These are phyloP conservation scores for Citrus maxima DNA, from an alignment of 345 rosid species.

Conservation along the genomic window DNA sequence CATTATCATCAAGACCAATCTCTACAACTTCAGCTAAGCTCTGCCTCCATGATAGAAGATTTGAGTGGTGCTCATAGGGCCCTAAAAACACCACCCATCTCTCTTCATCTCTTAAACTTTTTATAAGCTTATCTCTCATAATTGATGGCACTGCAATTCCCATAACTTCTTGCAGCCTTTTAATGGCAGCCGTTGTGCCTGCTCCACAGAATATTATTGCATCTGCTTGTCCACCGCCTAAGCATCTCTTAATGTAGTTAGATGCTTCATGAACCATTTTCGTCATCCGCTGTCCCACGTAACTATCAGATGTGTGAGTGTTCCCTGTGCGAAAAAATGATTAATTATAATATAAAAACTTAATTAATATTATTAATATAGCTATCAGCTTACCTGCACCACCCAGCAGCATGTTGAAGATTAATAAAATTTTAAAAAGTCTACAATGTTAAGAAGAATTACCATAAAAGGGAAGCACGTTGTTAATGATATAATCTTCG, in stretches of 20 bases:
- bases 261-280: slow-evolving; percentile 46
- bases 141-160: slow-evolving; percentile 47
- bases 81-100: slow-evolving; percentile 61
- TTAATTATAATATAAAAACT: no score
- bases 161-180: slow-evolving; percentile 60
- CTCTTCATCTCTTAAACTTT: slow-evolving; percentile 29
- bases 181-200: slow-evolving; percentile 52
- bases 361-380: no score
- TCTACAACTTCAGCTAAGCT: slow-evolving; percentile 57
- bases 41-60: slow-evolving; percentile 62
- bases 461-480: slow-evolving; percentile 66
- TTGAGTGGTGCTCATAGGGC: slow-evolving; percentile 64
- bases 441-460: not conserved
- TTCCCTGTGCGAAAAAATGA: slow-evolving; percentile 30
- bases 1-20: slow-evolving; percentile 40
- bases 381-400: no score
- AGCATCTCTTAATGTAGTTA: slow-evolving; percentile 40
- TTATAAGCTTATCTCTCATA: slow-evolving; percentile 30
- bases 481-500: slow-evolving; percentile 42
- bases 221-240: slow-evolving; percentile 45
- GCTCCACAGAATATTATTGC: slow-evolving; percentile 55
- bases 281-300: slow-evolving; percentile 48
- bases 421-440: no score
- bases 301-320: not conserved
- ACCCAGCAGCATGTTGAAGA: no score